Evolutionary conservation across 2,329 filamentous ascomycete species (phyloP), one percentile per base, ranked within the genome.

Genomic region (Dactylellina sp.): DNA sequence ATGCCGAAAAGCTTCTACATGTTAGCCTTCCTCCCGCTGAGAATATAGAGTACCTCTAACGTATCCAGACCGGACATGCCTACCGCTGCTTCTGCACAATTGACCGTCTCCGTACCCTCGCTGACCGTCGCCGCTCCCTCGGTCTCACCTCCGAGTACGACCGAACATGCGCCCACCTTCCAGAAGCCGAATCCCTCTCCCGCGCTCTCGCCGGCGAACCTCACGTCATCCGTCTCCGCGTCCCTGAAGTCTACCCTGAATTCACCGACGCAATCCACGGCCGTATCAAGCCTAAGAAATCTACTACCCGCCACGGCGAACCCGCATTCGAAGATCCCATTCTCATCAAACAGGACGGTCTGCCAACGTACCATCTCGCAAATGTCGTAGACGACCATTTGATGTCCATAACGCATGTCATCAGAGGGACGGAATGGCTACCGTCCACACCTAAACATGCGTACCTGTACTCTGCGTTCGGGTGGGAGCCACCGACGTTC

Each of bases 331-430:
- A 95, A 77, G 93, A 98, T 79, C 94, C 93, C 18, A 91, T 99
- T 74, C 84, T 99, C 42, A 84, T 97, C 72, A 99, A 99, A 81
- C 89, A 89, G 0, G 95, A 99, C 80, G 93, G 93, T 0, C 91
- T 91, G 76, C 95, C 95, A 0, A 99, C 96, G 0, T 99, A 99
- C 79, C 95, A 99, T 81, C 89, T 99, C 75, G 95, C 95, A 2
- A 99, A 98, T 79, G 94, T 99, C 7, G 89, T 99, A 2, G 95
- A 99, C 79, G 95, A 99, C 79, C 92, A 97, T 80, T 84, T 90
- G 72, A 99, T 99, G 95, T 84, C 91, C 71, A 96, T 99, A 77
- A 97, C 93, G 0, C 94, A 98, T 81, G 95, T 99, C 12, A 91
- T 99, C 70, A 89, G 95, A 44, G 95, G 94, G 60, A 89, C 90